Evolutionary conservation across 2,329 filamentous ascomycete species (phyloP), one percentile per base, ranked within the genome.

Genomic region (Pseudocercospora crystallina): DNA sequence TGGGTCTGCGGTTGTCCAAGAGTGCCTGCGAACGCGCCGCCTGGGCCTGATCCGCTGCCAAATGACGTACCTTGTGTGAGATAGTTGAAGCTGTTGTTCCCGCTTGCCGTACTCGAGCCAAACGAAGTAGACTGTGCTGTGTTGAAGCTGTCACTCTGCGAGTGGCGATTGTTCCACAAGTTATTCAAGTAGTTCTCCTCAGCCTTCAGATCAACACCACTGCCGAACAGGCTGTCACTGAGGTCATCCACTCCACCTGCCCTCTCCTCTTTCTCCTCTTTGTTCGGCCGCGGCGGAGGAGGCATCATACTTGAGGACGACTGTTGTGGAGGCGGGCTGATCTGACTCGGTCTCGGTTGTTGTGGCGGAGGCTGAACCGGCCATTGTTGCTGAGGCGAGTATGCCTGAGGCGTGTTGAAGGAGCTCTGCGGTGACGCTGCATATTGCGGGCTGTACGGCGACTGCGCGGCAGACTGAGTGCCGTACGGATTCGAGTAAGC

Each of bases 171-270:
- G 38, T 81, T 80, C 65, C 84, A 86, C 49, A 83, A 76, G 52
- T 83, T 84, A 38, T 89, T 85, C 69, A 94, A 78, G 59, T 84
- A 88, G 61, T 90, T 88, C 65, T 95, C 89, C 69, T 96, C 91
- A 58, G 90, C 90, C 51, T 86, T 84, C 40, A 96, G 72, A 73
- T 96, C 89, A 57, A 96, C 90, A 43, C 90, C 90, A 12, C 90
- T 92, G 13, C 87, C 89, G 13, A 86, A 85, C 47, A 96, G 72
- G 43, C 90, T 87, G 72, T 96, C 91, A 58, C 86, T 89, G 39
- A 91, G 80, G 63, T 95, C 89, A 61, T 91, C 89, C 10, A 76
- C 71, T 41, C 76, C 73, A 7, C 20, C 20, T 20, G 80, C 78
- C 37, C 83, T 80, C 58, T 78, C 77, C 50, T 87, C 86, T 51